A percentile compares a stretch with the other conserved stretches of the same genome.
These are phyloP conservation scores for Tarenaya hassleriana DNA, from an alignment of 345 rosid species.

Conservation along the genomic window DNA sequence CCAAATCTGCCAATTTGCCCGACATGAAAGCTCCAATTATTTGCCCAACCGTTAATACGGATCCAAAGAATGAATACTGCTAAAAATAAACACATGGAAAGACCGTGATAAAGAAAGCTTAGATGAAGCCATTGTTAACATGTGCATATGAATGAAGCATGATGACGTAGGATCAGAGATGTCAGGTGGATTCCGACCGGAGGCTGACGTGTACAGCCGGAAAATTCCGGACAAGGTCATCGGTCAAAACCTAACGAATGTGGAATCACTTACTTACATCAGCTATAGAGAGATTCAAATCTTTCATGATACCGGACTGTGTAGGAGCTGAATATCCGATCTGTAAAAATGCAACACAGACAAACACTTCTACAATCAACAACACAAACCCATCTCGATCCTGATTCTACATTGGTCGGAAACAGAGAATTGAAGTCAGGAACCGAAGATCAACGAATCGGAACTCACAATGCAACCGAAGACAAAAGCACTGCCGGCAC, in stretches of 20 bases:
- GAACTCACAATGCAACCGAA: constrained; percentile 29
- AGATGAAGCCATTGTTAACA: no score
- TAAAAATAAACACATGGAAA: background rate
- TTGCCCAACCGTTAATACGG: constrained; percentile 44
- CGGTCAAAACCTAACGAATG: constrained; percentile 9
- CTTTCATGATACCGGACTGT: constrained; percentile 28
- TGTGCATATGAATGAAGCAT: no score
- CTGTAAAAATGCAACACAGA: no score
- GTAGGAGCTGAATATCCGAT: constrained; percentile 29
- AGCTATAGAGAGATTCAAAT: constrained; percentile 27
- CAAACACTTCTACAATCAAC: background rate
- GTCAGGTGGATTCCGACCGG: no score
- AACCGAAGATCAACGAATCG: background rate
- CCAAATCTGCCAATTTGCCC: constrained; percentile 38
- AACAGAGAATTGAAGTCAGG: background rate
- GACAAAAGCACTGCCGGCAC: constrained; percentile 25
- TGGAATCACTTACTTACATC: constrained; percentile 19
- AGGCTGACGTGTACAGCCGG: no score
- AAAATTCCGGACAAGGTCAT: no score
- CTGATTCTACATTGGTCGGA: no score
- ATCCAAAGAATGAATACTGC: constrained; percentile 50
- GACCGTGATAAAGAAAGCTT: no score
- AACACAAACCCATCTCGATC: background rate
- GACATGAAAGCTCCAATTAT: constrained; percentile 40
- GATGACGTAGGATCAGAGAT: no score